These are phyloP conservation scores for Hericium alpestre DNA, from an alignment of 768 basidiomycete genomes.

Conservation along the genomic window DNA sequence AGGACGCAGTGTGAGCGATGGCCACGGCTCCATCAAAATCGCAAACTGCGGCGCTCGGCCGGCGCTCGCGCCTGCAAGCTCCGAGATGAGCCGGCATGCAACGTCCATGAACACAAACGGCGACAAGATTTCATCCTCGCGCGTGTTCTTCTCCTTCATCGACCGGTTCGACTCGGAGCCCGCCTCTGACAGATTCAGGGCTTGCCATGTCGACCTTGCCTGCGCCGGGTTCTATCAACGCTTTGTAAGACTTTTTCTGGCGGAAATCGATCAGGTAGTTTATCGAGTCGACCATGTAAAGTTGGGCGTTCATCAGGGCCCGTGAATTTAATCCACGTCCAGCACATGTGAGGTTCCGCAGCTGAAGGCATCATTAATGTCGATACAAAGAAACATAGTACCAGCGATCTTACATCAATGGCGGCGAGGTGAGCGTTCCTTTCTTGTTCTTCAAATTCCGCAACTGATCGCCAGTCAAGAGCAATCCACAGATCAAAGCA, in stretches of 20 bases:
- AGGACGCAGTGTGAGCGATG: no score
- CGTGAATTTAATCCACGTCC: conserved; percentile 19
- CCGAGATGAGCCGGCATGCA: conserved; percentile 85
- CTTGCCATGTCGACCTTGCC: conserved; percentile 60
- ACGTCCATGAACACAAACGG: conserved; percentile 98
- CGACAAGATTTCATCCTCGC: conserved; percentile 58
- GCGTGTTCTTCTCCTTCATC: conserved; percentile 39
- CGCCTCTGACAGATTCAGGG: conserved; percentile 37
- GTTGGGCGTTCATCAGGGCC: conserved; percentile 94
- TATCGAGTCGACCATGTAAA: conserved; percentile 91
- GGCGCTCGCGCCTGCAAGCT: conserved; percentile 86
- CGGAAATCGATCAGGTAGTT: conserved; percentile 99
- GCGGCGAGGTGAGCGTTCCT: conserved; percentile 70
- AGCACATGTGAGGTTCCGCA: conserved; percentile 58
- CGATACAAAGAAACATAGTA: background rate
- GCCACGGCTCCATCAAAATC: background rate
- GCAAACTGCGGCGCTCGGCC: no score
- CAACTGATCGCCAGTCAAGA: conserved; percentile 34
- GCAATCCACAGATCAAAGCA: conserved; percentile 8
- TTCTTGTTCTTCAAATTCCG: conserved; percentile 76
- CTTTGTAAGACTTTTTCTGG: conserved; percentile 89
- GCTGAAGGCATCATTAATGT: conserved; percentile 31
- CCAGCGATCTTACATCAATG: conserved; percentile 56
- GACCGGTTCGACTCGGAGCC: conserved; percentile 50
- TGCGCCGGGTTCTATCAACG: conserved; percentile 54